Evolutionary conservation across 2,329 filamentous ascomycete species (phyloP).

Genomic region (Exophiala mesophila): DNA sequence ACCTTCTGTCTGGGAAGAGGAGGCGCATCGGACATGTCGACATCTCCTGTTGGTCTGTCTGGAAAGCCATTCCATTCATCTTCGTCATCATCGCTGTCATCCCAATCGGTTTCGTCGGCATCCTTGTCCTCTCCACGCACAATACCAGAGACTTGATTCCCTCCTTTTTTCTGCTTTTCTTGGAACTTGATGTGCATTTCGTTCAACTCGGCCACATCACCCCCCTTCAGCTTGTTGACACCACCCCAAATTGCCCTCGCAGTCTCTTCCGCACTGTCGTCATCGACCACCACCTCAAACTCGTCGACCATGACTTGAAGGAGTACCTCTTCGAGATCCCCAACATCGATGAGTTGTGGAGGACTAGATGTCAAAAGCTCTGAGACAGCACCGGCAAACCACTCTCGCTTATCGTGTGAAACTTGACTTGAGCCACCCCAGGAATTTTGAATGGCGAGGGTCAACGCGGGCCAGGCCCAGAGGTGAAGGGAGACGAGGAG

Average conservation of each 20-base stretch:
- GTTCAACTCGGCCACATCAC: slow-evolving; percentile 46
- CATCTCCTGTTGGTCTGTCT: slow-evolving; percentile 50
- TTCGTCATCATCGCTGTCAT: slow-evolving; percentile 50
- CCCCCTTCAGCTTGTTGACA: slow-evolving; percentile 51
- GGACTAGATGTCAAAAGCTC: slow-evolving; percentile 61
- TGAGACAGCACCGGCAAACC: slow-evolving; percentile 83
- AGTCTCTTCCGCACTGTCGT: slow-evolving; percentile 73
- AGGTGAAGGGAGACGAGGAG: slow-evolving; percentile 39
- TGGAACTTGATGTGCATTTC: slow-evolving; percentile 50
- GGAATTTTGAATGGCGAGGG: slow-evolving; percentile 68
- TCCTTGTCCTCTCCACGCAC: slow-evolving; percentile 36
- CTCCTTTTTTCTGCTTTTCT: slow-evolving; percentile 37
- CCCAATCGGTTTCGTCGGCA: slow-evolving; percentile 54
- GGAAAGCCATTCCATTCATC: slow-evolving; percentile 54
- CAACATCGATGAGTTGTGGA: slow-evolving; percentile 60
- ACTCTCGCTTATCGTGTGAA: slow-evolving; percentile 83
- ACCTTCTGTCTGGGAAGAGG: slow-evolving; percentile 59
- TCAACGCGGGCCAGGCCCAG: slow-evolving; percentile 82
- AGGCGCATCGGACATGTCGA: slow-evolving; percentile 64
- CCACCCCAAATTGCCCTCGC: slow-evolving; percentile 67
- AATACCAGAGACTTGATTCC: slow-evolving; percentile 28
- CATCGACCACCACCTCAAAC: slow-evolving; percentile 88
- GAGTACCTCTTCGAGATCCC: slow-evolving; percentile 78
- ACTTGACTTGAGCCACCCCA: slow-evolving; percentile 72
- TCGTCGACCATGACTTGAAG: slow-evolving; percentile 92